phyloP scores from a whole-genome alignment of 108 stramenopile species.

The Cyclotella atomus region DNA sequence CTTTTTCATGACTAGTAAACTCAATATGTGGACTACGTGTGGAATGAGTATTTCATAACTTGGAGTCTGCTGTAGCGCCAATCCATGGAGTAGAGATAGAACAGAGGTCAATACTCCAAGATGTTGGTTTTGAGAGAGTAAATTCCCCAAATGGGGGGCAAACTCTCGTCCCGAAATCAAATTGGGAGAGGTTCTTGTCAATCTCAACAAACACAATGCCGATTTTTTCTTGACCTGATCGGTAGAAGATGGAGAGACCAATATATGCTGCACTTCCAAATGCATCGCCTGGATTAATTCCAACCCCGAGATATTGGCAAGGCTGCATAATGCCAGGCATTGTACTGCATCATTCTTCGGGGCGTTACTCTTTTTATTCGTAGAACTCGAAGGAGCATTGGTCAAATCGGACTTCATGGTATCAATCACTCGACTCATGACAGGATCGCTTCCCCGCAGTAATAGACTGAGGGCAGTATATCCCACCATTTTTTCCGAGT shows the following conservation, averaged over 20 bases:
- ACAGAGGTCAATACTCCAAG: conserved; percentile 91
- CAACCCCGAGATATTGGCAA: conserved; percentile 87
- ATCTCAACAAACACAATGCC: conserved; percentile 89
- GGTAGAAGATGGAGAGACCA: conserved; percentile 83
- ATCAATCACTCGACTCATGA: conserved; percentile 86
- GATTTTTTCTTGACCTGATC: conserved; percentile 95
- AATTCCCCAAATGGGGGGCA: conserved; percentile 81
- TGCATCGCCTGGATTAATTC: conserved; percentile 89
- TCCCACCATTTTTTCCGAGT: conserved; percentile 95
- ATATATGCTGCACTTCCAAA: conserved; percentile 84
- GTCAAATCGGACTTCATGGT: conserved; percentile 90
- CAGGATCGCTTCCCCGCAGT: conserved; percentile 86
- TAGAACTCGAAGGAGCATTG: conserved; percentile 39
- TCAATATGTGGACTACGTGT: conserved; percentile 89
- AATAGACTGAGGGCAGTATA: conserved; percentile 94
- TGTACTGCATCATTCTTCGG: conserved; percentile 73
- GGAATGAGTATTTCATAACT: conserved; percentile 91
- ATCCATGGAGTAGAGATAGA: conserved; percentile 88
- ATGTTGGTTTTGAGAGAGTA: conserved; percentile 91
- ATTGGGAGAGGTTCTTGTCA: conserved; percentile 90
- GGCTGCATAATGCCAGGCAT: conserved; percentile 81
- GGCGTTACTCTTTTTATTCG: conserved; percentile 60
- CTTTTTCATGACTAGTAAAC: conserved; percentile 87
- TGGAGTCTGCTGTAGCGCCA: conserved; percentile 74
- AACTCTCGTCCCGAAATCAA: conserved; percentile 86